phyloP scores from a whole-genome alignment of 495 filamentous ascomycete species.

The Hapsidospora chrysogenum region DNA sequence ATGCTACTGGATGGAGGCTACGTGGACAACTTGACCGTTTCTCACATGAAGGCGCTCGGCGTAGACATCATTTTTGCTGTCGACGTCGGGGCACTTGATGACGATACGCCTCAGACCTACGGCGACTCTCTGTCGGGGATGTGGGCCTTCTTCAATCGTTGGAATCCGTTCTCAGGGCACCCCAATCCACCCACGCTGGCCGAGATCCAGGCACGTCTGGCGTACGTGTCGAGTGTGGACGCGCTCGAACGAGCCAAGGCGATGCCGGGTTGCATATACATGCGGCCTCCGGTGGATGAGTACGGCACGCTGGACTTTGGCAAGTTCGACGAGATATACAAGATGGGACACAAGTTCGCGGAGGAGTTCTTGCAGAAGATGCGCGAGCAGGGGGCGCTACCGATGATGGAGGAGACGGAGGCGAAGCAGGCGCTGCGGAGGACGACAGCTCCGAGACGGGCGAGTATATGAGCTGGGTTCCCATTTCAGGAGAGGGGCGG shows the following conservation, averaged over 20 bases:
- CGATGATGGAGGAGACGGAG: slow-evolving; percentile 53
- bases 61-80: slow-evolving; percentile 90
- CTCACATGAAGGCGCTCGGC: slow-evolving; percentile 90
- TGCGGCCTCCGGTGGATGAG: slow-evolving; percentile 84
- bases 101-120: slow-evolving; percentile 76
- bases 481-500: too few relatives aligned
- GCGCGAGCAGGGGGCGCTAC: slow-evolving; percentile 58
- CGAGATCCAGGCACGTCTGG: slow-evolving; percentile 87
- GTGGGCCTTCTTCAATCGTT: slow-evolving; percentile 85
- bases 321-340: slow-evolving; percentile 93
- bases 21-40: slow-evolving; percentile 90
- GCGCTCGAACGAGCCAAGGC: slow-evolving; percentile 86
- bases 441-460: slow-evolving; percentile 85
- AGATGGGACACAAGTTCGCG: slow-evolving; percentile 73
- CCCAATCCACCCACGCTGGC: slow-evolving; percentile 89
- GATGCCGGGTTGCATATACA: slow-evolving; percentile 76
- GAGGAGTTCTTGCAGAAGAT: slow-evolving; percentile 58
- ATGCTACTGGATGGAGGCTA: slow-evolving; percentile 96
- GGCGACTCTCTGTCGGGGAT: slow-evolving; percentile 90
- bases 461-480: too few relatives aligned
- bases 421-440: slow-evolving; percentile 77
- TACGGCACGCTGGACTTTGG: slow-evolving; percentile 93
- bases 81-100: slow-evolving; percentile 83
- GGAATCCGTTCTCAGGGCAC: slow-evolving; percentile 80
- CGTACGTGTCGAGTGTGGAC: slow-evolving; percentile 86